Percentiles rank a stretch among this genome's conserved stretches.
These are phyloP conservation scores for Hibiscus syriacus DNA, from an alignment of 345 rosid species.

Conservation along the genomic window DNA sequence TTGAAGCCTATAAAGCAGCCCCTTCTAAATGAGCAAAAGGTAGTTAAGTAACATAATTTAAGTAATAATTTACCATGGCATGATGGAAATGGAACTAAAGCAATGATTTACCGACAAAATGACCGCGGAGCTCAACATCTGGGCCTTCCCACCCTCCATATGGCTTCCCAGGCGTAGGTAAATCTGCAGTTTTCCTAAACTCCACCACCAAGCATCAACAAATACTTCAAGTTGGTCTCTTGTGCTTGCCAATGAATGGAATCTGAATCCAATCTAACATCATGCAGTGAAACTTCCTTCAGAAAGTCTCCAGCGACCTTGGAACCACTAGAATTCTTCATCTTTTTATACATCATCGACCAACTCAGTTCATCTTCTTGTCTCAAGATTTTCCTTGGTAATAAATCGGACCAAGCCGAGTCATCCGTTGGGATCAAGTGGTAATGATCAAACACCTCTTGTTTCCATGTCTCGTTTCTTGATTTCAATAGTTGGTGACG, in stretches of 20 bases:
- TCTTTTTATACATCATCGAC: slow-evolving; percentile 58
- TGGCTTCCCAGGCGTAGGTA: slow-evolving; percentile 48
- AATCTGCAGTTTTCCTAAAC: slow-evolving; percentile 73
- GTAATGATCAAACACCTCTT: slow-evolving; percentile 65
- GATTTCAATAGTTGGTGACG: slow-evolving; percentile 60
- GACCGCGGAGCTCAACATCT: slow-evolving; percentile 71
- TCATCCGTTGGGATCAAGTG: slow-evolving; percentile 86
- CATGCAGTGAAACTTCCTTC: slow-evolving; percentile 68
- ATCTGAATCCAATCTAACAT: slow-evolving; percentile 59
- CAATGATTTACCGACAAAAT: slow-evolving; percentile 68
- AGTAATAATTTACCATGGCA: neutral
- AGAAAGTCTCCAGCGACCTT: slow-evolving; percentile 38
- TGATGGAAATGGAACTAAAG: slow-evolving; percentile 13
- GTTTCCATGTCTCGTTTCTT: slow-evolving; percentile 51
- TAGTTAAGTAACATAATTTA: neutral
- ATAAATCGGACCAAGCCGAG: slow-evolving; percentile 61
- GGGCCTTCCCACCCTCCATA: slow-evolving; percentile 93
- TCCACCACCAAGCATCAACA: slow-evolving; percentile 88
- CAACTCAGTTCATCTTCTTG: slow-evolving; percentile 64
- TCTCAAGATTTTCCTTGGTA: slow-evolving; percentile 64
- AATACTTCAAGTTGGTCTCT: slow-evolving; percentile 79
- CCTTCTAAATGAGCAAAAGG: neutral
- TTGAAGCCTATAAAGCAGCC: slow-evolving; percentile 4
- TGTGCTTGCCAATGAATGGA: slow-evolving; percentile 70
- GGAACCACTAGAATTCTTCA: slow-evolving; percentile 42